phyloP scores from a whole-genome alignment of 768 basidiomycete genomes.

The Ramaria sp. region DNA sequence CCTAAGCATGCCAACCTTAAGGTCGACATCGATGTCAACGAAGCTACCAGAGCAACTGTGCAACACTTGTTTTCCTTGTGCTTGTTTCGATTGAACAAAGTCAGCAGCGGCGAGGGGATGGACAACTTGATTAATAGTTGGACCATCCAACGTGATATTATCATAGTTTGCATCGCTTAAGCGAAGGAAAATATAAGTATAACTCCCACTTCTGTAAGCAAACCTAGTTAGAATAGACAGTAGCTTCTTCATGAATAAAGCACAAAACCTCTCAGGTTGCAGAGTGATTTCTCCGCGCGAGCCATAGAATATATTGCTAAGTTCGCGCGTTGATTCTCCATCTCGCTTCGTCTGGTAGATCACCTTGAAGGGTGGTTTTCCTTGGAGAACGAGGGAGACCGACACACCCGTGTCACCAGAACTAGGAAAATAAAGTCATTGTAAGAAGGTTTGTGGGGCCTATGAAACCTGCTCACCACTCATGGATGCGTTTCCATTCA shows the following conservation, averaged over 20 bases:
- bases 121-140: constrained; percentile 77
- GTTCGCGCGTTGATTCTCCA: constrained; percentile 49
- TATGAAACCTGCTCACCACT: constrained; percentile 47
- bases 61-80: constrained; percentile 36
- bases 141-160: constrained; percentile 59
- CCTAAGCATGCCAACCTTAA: constrained; percentile 41
- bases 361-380: constrained; percentile 81
- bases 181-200: constrained; percentile 69
- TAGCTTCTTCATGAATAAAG: background rate
- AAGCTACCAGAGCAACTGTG: constrained; percentile 65
- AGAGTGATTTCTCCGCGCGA: constrained; percentile 74
- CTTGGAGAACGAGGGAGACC: constrained; percentile 76
- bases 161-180: constrained; percentile 81
- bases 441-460: background rate
- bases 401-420: constrained; percentile 89
- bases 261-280: constrained; percentile 57
- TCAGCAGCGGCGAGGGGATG: constrained; percentile 80
- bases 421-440: constrained; percentile 26
- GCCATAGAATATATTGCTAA: constrained; percentile 46
- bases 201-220: constrained; percentile 62
- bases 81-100: constrained; percentile 45
- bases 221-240: background rate
- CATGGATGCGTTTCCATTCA: constrained; percentile 80
- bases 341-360: constrained; percentile 68
- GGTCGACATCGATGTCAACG: constrained; percentile 70